A percentile compares a stretch with the other conserved stretches of the same genome.
Evolutionary conservation across 441 rosid genomes (phyloP).

Genomic region (Metrosideros polymorpha): DNA sequence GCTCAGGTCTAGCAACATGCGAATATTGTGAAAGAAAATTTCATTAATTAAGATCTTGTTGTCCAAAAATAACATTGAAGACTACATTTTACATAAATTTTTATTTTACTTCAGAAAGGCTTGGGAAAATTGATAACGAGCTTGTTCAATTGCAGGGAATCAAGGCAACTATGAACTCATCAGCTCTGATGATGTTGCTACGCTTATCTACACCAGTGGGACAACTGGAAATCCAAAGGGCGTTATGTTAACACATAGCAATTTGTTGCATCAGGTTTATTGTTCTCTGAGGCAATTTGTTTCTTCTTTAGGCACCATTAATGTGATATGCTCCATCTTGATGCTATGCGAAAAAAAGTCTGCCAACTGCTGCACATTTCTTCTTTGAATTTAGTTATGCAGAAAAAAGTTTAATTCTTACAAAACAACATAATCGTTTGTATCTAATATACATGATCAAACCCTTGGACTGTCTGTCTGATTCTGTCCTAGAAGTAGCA

Average conservation of each 20-base stretch:
- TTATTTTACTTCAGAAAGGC: neutral
- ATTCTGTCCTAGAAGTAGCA: neutral
- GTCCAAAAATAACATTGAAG: neutral
- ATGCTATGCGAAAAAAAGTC: neutral
- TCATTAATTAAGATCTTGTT: neutral
- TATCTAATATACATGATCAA: neutral
- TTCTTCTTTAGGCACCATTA: neutral
- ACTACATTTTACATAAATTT: neutral
- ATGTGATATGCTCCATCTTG: neutral
- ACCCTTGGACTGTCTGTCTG: neutral
- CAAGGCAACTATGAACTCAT: conserved; percentile 39
- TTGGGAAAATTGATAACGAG: neutral
- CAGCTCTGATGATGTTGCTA: conserved; percentile 59
- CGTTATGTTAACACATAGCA: conserved; percentile 86
- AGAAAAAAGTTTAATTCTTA: neutral
- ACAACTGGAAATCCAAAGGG: conserved; percentile 97
- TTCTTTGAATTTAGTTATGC: neutral
- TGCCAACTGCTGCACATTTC: neutral
- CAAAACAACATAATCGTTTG: neutral
- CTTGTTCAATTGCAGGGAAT: conserved; percentile 31
- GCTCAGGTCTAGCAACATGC: neutral
- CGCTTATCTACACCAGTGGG: conserved; percentile 86
- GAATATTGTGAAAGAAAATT: neutral
- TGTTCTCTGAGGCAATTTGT: neutral
- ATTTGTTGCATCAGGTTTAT: conserved; percentile 77